Evolutionary conservation across 257 asterid species (phyloP).

Genomic region (Thymus mandschuricus): DNA sequence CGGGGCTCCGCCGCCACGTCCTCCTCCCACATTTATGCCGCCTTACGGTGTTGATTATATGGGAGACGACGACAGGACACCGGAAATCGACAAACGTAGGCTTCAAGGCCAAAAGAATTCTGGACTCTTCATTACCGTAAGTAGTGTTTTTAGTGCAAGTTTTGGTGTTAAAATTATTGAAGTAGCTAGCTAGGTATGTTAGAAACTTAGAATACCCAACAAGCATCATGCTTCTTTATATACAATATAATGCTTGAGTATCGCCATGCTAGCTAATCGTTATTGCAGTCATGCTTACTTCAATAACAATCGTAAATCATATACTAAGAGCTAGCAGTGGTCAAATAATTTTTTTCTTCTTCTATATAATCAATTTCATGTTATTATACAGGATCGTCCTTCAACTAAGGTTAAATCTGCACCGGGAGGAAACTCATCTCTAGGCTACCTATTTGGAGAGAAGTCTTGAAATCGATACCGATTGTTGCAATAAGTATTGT

Average conservation of each 20-base stretch:
- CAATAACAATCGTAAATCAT: no score
- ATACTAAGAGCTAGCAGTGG: no score
- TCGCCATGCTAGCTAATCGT: no score
- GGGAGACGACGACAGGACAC: slow-evolving; percentile 20
- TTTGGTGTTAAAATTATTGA: no score
- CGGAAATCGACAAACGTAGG: slow-evolving; percentile 13
- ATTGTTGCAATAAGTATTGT: no score
- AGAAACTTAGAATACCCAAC: no score
- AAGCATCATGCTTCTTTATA: no score
- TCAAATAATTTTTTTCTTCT: no score
- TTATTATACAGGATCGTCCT: slow-evolving; percentile 38
- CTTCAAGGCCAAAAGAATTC: slow-evolving; percentile 25
- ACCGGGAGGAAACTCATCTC: slow-evolving; percentile 49
- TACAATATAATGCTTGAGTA: no score
- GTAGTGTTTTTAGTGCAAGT: neutral
- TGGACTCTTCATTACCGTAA: slow-evolving; percentile 33
- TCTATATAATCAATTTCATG: no score
- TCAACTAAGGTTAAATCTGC: slow-evolving; percentile 43
- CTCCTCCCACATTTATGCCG: slow-evolving; percentile 20
- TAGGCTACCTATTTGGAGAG: slow-evolving; percentile 40
- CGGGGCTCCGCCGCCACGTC: slow-evolving; percentile 16
- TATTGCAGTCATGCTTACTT: no score
- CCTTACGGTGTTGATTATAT: slow-evolving; percentile 30
- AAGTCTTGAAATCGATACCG: neutral
- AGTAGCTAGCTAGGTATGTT: no score